Conservation (phyloP, 139 green algal species). For the Tetradesmus lagerheimii region DNA sequence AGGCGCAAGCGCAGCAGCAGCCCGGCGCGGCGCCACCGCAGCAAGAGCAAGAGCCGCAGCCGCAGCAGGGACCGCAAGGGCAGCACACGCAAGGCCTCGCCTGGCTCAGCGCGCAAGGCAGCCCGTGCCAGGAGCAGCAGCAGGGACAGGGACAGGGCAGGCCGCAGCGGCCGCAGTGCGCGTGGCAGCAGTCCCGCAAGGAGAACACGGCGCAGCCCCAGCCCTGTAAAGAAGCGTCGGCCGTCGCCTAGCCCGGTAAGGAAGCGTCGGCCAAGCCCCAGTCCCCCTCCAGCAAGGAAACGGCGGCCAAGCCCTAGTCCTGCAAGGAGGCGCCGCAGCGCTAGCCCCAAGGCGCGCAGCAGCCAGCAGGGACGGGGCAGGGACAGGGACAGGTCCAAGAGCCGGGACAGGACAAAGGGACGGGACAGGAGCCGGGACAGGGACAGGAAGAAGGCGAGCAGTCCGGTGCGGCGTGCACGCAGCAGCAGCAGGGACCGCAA, state of each 20-base stretch:
- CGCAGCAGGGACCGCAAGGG: conserved; percentile 7
- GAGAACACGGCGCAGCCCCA: neutral
- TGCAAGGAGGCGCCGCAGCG: neutral
- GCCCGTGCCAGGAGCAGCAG: conserved; percentile 15
- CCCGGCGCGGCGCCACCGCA: neutral
- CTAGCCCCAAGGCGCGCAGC: neutral
- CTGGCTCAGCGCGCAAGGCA: neutral
- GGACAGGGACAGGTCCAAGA: neutral
- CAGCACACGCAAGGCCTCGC: neutral
- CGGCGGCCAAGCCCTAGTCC: neutral
- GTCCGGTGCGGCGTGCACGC: neutral
- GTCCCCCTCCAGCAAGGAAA: too few species aligned
- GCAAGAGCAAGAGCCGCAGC: conserved; percentile 7
- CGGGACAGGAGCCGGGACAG: neutral
- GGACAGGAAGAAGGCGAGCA: neutral
- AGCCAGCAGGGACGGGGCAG: neutral
- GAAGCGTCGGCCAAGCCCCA: neutral
- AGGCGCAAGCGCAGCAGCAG: neutral
- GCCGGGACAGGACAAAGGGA: neutral
- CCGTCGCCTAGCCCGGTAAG: neutral
- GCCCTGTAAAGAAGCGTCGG: neutral
- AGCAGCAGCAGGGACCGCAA: conserved; percentile 34
- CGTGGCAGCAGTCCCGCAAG: neutral
- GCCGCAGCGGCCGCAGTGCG: neutral
- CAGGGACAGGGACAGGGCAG: neutral